A percentile compares a stretch with the other conserved stretches of the same genome.
phyloP scores from a whole-genome alignment of 805 yeast genomes.

The Kodamaea hsintzibuensis region DNA sequence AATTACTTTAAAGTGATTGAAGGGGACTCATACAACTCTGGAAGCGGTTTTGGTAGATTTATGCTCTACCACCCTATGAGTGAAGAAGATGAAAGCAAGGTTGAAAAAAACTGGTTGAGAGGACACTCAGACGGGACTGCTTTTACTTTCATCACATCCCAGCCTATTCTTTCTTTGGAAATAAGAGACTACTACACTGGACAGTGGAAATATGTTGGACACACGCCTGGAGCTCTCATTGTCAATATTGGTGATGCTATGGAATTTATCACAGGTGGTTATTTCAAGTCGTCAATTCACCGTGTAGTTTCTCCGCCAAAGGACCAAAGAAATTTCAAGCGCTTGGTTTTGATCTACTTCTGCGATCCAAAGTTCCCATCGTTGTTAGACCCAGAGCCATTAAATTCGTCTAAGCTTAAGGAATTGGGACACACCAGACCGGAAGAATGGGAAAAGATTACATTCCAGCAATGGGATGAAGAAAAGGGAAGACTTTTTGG shows the following conservation, averaged over 20 bases:
- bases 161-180: slow-evolving; percentile 31
- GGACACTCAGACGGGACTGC: slow-evolving; percentile 35
- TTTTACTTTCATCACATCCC: slow-evolving; percentile 33
- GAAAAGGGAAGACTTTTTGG: slow-evolving; percentile 50
- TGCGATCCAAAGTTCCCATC: slow-evolving; percentile 16
- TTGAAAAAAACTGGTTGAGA: slow-evolving; percentile 28
- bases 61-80: slow-evolving; percentile 30
- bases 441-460: slow-evolving; percentile 29
- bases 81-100: slow-evolving; percentile 24
- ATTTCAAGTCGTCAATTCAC: slow-evolving; percentile 18
- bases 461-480: slow-evolving; percentile 33
- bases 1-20: slow-evolving; percentile 26
- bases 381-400: slow-evolving; percentile 16
- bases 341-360: slow-evolving; percentile 17
- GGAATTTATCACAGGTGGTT: slow-evolving; percentile 33
- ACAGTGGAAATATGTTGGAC: slow-evolving; percentile 32
- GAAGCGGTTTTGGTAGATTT: slow-evolving; percentile 31
- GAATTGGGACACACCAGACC: slow-evolving; percentile 19
- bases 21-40: slow-evolving; percentile 25
- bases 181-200: slow-evolving; percentile 32
- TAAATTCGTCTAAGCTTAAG: slow-evolving; percentile 12
- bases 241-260: slow-evolving; percentile 33
- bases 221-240: slow-evolving; percentile 28
- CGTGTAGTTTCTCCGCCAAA: slow-evolving; percentile 17
- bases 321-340: slow-evolving; percentile 15